Conservation (phyloP, 2,329 filamentous ascomycete species). For the Aspergillus unguis region DNA sequence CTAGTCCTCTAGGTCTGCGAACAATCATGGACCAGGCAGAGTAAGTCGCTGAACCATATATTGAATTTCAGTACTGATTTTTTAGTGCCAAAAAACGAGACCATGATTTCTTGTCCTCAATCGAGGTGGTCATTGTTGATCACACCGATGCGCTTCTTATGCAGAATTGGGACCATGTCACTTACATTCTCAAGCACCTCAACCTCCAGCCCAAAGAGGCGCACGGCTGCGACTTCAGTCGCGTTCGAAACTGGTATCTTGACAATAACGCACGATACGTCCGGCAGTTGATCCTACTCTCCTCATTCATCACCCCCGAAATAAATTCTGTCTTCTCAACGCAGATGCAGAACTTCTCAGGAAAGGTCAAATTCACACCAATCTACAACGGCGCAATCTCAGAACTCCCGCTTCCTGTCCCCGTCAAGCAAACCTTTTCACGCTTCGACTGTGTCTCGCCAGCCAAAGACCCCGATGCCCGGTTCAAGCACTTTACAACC, state of each 20-base stretch:
- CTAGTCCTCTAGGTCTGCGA: conserved; percentile 82
- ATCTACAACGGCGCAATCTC: conserved; percentile 70
- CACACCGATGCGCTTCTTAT: conserved; percentile 90
- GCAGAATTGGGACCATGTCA: conserved; percentile 98
- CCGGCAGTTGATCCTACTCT: conserved; percentile 79
- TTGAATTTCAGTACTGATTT: not conserved
- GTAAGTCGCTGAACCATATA: conserved; percentile 36
- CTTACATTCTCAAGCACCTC: conserved; percentile 85
- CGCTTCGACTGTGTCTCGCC: conserved; percentile 73
- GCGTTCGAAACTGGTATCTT: conserved; percentile 89
- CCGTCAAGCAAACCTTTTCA: conserved; percentile 82
- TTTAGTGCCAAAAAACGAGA: conserved; percentile 63
- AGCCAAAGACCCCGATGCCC: conserved; percentile 73
- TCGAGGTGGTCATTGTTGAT: conserved; percentile 86
- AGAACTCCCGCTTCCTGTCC: conserved; percentile 60
- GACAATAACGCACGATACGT: conserved; percentile 76
- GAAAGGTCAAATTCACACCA: conserved; percentile 70
- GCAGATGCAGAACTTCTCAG: conserved; percentile 75
- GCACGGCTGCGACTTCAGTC: conserved; percentile 89
- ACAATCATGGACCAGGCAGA: conserved; percentile 83
- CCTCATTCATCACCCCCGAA: conserved; percentile 83
- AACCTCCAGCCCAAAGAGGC: conserved; percentile 86
- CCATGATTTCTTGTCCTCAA: conserved; percentile 87
- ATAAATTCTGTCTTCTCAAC: conserved; percentile 74
- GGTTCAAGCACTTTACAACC: conserved; percentile 87